A percentile compares a stretch with the other conserved stretches of the same genome.
These are phyloP conservation scores for Jatropha podagrica DNA, from an alignment of 441 rosid species.

Conservation along the genomic window DNA sequence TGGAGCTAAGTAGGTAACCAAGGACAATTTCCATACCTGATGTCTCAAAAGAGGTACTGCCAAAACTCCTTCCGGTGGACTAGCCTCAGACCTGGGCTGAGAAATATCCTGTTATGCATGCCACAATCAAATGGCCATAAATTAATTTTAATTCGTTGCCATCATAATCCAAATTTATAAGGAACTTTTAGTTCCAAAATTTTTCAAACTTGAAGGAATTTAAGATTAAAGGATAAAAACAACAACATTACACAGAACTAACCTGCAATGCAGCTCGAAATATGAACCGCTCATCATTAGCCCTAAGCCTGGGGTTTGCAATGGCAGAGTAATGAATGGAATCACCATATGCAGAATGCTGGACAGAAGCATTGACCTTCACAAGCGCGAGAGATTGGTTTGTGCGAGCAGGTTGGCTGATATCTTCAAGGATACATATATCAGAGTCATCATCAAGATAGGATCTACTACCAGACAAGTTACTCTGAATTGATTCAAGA, in stretches of 20 bases:
- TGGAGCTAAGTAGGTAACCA: not conserved
- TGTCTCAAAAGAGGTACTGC: conserved; percentile 87
- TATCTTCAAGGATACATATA: conserved; percentile 74
- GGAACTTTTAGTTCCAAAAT: not conserved
- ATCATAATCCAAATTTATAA: not conserved
- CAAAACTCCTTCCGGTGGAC: conserved; percentile 77
- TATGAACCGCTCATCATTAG: conserved; percentile 56
- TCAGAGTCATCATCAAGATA: conserved; percentile 69
- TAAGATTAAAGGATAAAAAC: not conserved
- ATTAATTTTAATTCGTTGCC: not conserved
- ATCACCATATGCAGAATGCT: conserved; percentile 30
- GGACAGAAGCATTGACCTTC: conserved; percentile 26
- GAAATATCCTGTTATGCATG: conserved; percentile 68
- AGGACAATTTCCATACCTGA: conserved; percentile 60
- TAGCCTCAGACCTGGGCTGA: conserved; percentile 76
- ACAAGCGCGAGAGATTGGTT: conserved; percentile 19
- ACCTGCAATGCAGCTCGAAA: conserved; percentile 85
- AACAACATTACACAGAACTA: conserved; percentile 17
- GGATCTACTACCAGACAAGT: conserved; percentile 57
- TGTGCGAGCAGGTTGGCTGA: conserved; percentile 51
- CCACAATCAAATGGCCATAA: conserved; percentile 7
- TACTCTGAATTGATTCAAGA: conserved; percentile 70
- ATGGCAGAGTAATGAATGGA: conserved; percentile 35
- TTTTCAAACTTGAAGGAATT: not conserved
- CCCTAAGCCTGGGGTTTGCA: conserved; percentile 42